These are phyloP conservation scores for Ustilago nuda DNA, from an alignment of 1,284 basidiomycete genomes.

Conservation along the genomic window DNA sequence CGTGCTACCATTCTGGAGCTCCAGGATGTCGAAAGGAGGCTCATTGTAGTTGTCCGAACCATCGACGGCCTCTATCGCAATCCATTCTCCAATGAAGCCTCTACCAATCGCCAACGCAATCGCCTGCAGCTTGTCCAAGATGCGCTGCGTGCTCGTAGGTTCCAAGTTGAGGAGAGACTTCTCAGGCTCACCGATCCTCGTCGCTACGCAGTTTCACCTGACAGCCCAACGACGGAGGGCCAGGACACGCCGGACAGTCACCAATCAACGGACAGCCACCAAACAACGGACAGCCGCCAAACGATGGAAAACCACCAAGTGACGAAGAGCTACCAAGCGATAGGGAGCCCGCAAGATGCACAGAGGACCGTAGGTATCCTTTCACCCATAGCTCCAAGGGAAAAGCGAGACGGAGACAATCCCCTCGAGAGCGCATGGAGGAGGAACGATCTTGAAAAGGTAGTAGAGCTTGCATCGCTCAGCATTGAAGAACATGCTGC, in stretches of 20 bases:
- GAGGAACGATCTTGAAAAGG: constrained; percentile 9
- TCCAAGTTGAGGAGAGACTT: background rate
- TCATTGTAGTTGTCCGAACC: background rate
- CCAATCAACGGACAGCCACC: background rate
- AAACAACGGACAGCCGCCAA: background rate
- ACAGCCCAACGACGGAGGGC: too few relatives aligned
- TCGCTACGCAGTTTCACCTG: background rate
- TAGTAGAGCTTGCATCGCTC: constrained; percentile 8
- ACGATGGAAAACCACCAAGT: background rate
- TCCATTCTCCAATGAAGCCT: background rate
- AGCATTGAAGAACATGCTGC: background rate
- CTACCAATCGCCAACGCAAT: background rate
- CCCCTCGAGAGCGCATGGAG: background rate
- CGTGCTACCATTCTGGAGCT: background rate
- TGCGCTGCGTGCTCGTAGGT: background rate
- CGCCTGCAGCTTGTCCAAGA: background rate
- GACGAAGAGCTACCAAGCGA: background rate
- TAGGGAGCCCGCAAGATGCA: background rate
- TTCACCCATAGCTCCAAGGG: background rate
- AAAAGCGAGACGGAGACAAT: background rate
- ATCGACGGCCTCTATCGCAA: background rate
- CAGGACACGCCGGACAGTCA: background rate
- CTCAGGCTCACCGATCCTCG: background rate
- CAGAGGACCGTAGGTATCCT: background rate
- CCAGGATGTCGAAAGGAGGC: background rate